Percentiles rank a stretch among this genome's conserved stretches.
Conservation (phyloP, 495 filamentous ascomycete genomes). For the Penicillium simplicissimum region DNA sequence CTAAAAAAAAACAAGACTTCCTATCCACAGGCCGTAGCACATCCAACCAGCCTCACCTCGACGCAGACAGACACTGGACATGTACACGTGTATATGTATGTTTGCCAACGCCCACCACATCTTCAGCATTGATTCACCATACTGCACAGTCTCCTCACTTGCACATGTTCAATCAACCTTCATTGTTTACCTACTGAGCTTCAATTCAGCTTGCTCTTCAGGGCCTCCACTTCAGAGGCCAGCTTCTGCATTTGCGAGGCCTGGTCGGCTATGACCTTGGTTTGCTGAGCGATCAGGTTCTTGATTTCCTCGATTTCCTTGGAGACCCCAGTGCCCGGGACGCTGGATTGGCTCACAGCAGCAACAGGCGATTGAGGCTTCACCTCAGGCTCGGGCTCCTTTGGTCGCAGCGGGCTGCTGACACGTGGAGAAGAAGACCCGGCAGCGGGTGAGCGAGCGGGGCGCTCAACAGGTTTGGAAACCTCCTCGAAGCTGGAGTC, state of each 20-base stretch:
- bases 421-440: slow-evolving; percentile 35
- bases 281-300: slow-evolving; percentile 46
- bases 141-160: slow-evolving; percentile 8
- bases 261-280: slow-evolving; percentile 47
- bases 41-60: slow-evolving; percentile 10
- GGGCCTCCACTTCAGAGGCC: slow-evolving; percentile 47
- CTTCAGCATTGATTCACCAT: neutral
- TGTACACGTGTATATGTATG: slow-evolving; percentile 10
- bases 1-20: slow-evolving; percentile 26
- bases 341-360: slow-evolving; percentile 21
- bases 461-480: slow-evolving; percentile 60
- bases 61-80: slow-evolving; percentile 1
- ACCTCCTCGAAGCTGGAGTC: slow-evolving; percentile 83
- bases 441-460: slow-evolving; percentile 27
- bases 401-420: slow-evolving; percentile 39
- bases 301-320: slow-evolving; percentile 49
- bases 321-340: slow-evolving; percentile 28
- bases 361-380: slow-evolving; percentile 11
- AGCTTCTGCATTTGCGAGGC: slow-evolving; percentile 46
- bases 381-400: slow-evolving; percentile 33
- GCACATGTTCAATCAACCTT: neutral
- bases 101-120: neutral
- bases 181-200: neutral
- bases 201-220: slow-evolving; percentile 47
- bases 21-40: slow-evolving; percentile 27